Evolutionary conservation across 768 basidiomycete species (phyloP), one percentile per base, ranked within the genome.

Genomic region (Phaeolepiota aurea): DNA sequence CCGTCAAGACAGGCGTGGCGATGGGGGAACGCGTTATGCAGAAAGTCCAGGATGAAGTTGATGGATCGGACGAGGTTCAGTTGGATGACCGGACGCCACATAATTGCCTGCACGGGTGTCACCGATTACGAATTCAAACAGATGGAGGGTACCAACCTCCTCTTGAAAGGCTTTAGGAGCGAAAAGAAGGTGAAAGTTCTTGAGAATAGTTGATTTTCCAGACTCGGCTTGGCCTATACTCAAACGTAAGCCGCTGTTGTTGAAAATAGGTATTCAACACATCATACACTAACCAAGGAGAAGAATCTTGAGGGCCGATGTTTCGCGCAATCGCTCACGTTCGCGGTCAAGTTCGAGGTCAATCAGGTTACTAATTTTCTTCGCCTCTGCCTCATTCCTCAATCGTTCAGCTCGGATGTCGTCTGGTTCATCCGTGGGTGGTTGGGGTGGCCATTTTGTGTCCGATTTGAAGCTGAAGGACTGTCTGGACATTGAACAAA

Each of bases 31-130:
- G 25, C n/a, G 7, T 28, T 28, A 7, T 7, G 7, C 25, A 87
- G 57, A 13, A 72, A 61, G 32, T 79, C 73, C 48, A 86, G 66
- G 47, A 88, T 77, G 50, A 60, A 64, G 35, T 77, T 70, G 39
- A 86, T 65, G 32, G 78, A 77, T 5, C 74, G 77, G 37, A 87
- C 69, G 53, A 88, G 74, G 57, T 88, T 88, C 42, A 88, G 78
- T 44, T 86, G 84, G 38, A 88, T 74, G 43, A 88, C 79, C 1
- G 80, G 63, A 20, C 79, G 71, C 86, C 86, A 88, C n/a, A 28
- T 7, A 7, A 28, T 28, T 28, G 25, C 25, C 25, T 28, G 25
- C 25, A n/a, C 7, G 25, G 7, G n/a, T 28, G n/a, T n/a, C n/a
- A 28, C 25, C 7, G 7, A n/a, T 28, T n/a, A 28, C 7, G n/a